Conservation (phyloP, 306 rosid genomes). For the Sechiopsis laciniata region DNA sequence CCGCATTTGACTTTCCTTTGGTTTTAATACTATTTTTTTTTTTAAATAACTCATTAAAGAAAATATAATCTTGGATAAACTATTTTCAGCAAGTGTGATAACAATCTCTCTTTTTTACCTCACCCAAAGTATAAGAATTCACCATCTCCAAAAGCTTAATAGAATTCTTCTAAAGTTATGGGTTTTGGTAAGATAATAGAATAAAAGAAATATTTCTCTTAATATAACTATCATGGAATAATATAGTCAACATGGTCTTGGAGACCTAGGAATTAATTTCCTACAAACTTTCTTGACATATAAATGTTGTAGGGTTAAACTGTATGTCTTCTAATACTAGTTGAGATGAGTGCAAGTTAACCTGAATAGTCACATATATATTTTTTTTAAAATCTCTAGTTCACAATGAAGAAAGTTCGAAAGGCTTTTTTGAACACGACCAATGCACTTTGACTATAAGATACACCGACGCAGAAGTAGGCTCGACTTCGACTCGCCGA, state of each 20-base stretch:
- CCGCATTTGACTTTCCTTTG: neutral
- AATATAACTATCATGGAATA: too few relatives aligned
- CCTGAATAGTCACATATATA: too few relatives aligned
- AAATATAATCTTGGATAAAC: neutral
- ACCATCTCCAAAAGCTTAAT: neutral
- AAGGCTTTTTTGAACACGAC: neutral
- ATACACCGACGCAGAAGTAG: neutral
- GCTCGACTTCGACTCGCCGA: neutral
- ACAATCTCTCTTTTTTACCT: neutral
- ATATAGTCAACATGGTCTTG: too few relatives aligned
- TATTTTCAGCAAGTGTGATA: neutral
- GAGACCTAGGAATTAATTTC: too few relatives aligned
- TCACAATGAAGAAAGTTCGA: too few relatives aligned
- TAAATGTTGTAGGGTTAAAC: too few relatives aligned
- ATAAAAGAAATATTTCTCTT: too few relatives aligned
- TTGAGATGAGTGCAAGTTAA: too few relatives aligned
- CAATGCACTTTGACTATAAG: neutral
- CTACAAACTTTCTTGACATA: too few relatives aligned
- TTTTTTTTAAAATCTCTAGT: too few relatives aligned
- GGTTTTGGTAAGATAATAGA: too few relatives aligned
- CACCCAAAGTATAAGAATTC: neutral
- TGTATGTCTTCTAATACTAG: too few relatives aligned
- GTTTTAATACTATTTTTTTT: neutral
- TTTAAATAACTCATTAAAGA: neutral
- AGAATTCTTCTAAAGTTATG: neutral